phyloP scores from a whole-genome alignment of 805 yeast species.

The Ogataea saltuana region DNA sequence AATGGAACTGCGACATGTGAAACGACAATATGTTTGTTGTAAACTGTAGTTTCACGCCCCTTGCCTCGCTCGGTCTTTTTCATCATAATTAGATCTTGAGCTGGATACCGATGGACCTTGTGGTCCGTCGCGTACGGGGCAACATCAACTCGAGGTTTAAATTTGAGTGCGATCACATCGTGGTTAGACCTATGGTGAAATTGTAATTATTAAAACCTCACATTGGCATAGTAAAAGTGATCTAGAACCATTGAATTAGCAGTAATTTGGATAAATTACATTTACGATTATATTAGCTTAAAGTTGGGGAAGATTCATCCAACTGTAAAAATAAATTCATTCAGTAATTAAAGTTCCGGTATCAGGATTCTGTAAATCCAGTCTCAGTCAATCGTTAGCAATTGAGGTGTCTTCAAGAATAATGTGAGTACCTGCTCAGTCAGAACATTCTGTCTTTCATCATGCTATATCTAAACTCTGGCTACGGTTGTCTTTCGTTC shows the following conservation, averaged over 20 bases:
- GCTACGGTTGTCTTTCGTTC: too few species aligned
- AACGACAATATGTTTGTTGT: neutral
- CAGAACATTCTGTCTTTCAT: too few species aligned
- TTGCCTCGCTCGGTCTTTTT: slow-evolving; percentile 62
- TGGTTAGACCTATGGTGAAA: slow-evolving; percentile 36
- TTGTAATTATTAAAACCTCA: slow-evolving; percentile 42
- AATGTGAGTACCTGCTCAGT: too few species aligned
- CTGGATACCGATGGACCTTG: slow-evolving; percentile 48
- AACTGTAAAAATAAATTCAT: neutral
- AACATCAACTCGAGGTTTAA: slow-evolving; percentile 43
- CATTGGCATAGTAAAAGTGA: slow-evolving; percentile 26
- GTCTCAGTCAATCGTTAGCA: too few species aligned
- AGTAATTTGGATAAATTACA: too few species aligned
- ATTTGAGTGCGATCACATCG: slow-evolving; percentile 61
- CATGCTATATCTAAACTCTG: too few species aligned
- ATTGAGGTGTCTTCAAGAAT: too few species aligned
- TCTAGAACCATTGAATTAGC: neutral
- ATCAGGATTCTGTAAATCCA: too few species aligned
- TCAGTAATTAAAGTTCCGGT: neutral
- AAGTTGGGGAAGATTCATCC: neutral
- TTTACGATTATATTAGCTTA: too few species aligned
- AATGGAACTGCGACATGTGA: slow-evolving; percentile 7
- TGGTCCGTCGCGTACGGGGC: slow-evolving; percentile 44
- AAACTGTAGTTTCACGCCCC: slow-evolving; percentile 40
- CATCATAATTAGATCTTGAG: slow-evolving; percentile 50